Percentiles rank a stretch among this genome's conserved stretches.
These are phyloP conservation scores for Amanita polypyramis DNA, from an alignment of 768 basidiomycete species.

Conservation along the genomic window DNA sequence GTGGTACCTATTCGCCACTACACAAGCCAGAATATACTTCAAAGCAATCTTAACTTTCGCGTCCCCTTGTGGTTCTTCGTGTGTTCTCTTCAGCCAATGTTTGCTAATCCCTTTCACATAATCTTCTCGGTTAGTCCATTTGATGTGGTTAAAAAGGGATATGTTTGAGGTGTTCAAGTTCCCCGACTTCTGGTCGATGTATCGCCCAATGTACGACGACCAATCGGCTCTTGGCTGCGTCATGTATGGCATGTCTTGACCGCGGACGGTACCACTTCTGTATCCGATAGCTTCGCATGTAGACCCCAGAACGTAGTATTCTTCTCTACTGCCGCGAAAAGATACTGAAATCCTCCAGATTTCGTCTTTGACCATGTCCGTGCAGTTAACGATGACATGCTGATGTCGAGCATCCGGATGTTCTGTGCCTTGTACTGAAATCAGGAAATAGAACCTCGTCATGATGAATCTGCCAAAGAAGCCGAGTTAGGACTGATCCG, in stretches of 20 bases:
- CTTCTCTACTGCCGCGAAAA: conserved; percentile 16
- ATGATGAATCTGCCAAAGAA: conserved; percentile 42
- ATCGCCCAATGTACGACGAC: conserved; percentile 41
- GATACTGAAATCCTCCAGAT: conserved; percentile 46
- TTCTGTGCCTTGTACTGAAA: conserved; percentile 40
- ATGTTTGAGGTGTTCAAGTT: conserved; percentile 1
- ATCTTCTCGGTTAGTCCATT: conserved; percentile 65
- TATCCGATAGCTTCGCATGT: conserved; percentile 68
- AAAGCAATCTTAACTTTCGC: conserved; percentile 41
- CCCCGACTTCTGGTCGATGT: conserved; percentile 2
- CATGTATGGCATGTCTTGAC: background rate
- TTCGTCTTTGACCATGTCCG: conserved; percentile 43
- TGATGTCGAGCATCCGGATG: conserved; percentile 10
- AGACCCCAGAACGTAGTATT: conserved; percentile 50
- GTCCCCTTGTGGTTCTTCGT: conserved; percentile 31
- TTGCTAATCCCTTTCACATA: conserved; percentile 59
- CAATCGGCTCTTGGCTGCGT: conserved; percentile 47
- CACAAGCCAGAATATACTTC: conserved; percentile 58
- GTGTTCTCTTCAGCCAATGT: conserved; percentile 43
- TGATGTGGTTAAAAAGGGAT: conserved; percentile 31
- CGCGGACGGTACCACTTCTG: conserved; percentile 6
- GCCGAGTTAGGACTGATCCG: background rate
- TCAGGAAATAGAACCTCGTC: conserved; percentile 50
- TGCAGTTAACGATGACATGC: conserved; percentile 37
- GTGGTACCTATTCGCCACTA: conserved; percentile 60